phyloP scores from a whole-genome alignment of 2,329 filamentous ascomycete genomes.

The Calonectria henricotiae region DNA sequence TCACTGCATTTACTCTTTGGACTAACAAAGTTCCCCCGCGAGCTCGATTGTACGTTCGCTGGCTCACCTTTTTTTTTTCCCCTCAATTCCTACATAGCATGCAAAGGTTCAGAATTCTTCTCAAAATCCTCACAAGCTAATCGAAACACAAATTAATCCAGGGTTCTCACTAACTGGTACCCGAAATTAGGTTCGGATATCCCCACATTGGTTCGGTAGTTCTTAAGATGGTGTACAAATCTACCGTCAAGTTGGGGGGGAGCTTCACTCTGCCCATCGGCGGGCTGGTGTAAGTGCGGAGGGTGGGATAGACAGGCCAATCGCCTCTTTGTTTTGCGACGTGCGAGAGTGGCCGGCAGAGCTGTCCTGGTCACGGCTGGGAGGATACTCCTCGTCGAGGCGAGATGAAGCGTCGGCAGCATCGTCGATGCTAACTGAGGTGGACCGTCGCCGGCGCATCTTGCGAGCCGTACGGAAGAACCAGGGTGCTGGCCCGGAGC shows the following conservation, averaged over 20 bases:
- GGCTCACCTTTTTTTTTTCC: neutral
- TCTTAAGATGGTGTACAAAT: neutral
- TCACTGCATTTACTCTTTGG: neutral
- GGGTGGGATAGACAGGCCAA: conserved; percentile 3
- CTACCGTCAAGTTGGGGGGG: too few species aligned
- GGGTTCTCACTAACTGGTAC: neutral
- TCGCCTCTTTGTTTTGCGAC: conserved; percentile 50
- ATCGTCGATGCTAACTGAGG: conserved; percentile 6
- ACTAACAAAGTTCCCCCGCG: neutral
- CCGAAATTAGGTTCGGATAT: neutral
- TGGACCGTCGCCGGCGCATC: conserved; percentile 34
- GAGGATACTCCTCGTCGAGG: neutral
- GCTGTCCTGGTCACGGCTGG: conserved; percentile 23
- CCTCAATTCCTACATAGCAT: neutral
- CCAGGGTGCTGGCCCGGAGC: conserved; percentile 66
- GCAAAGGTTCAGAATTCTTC: neutral
- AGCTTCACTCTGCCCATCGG: neutral
- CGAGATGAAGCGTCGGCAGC: conserved; percentile 20
- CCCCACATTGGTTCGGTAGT: neutral
- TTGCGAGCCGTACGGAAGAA: conserved; percentile 61
- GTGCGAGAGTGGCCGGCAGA: conserved; percentile 33
- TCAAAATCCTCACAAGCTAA: neutral
- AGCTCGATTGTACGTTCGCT: neutral
- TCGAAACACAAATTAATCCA: neutral
- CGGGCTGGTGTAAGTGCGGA: neutral